Conservation (phyloP, 768 basidiomycete genomes). For the Hysterangium stoloniferum region DNA sequence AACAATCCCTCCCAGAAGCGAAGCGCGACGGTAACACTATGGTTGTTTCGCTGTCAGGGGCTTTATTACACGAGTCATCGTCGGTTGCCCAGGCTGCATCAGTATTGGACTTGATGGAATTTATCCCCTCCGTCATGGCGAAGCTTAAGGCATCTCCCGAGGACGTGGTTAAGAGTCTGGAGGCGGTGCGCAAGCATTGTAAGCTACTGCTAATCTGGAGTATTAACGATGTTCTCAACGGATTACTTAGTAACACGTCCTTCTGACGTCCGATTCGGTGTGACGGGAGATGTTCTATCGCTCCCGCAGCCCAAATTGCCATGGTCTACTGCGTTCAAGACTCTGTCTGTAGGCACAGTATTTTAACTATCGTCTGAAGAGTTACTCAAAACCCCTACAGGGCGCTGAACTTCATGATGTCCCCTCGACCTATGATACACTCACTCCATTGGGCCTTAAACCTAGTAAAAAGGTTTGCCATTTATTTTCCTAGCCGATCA, state of each 20-base stretch:
- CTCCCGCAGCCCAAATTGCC: constrained; percentile 63
- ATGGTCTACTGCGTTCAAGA: constrained; percentile 66
- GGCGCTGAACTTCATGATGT: constrained; percentile 54
- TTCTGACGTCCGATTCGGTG: constrained; percentile 76
- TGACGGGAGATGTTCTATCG: constrained; percentile 76
- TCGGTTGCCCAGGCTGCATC: constrained; percentile 63
- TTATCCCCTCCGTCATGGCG: constrained; percentile 65
- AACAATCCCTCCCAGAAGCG: constrained; percentile 82
- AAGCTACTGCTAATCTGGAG: constrained; percentile 26
- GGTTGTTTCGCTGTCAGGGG: constrained; percentile 59
- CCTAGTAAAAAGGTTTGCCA: constrained; percentile 58
- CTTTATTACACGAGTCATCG: constrained; percentile 56
- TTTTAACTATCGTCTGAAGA: neutral
- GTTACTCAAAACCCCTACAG: constrained; percentile 25
- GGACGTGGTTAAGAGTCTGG: constrained; percentile 62
- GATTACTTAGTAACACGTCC: constrained; percentile 64
- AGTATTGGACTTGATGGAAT: constrained; percentile 69
- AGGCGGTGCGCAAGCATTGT: constrained; percentile 65
- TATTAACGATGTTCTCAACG: constrained; percentile 6
- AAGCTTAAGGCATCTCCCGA: constrained; percentile 67
- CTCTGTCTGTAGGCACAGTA: constrained; percentile 45
- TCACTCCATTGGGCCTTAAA: constrained; percentile 67
- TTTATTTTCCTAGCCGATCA: too few species aligned
- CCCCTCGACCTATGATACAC: constrained; percentile 54
- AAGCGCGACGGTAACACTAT: constrained; percentile 87